Evolutionary conservation across 2,329 filamentous ascomycete species (phyloP), one percentile per base, ranked within the genome.

Genomic region (Endothia cerciana): DNA sequence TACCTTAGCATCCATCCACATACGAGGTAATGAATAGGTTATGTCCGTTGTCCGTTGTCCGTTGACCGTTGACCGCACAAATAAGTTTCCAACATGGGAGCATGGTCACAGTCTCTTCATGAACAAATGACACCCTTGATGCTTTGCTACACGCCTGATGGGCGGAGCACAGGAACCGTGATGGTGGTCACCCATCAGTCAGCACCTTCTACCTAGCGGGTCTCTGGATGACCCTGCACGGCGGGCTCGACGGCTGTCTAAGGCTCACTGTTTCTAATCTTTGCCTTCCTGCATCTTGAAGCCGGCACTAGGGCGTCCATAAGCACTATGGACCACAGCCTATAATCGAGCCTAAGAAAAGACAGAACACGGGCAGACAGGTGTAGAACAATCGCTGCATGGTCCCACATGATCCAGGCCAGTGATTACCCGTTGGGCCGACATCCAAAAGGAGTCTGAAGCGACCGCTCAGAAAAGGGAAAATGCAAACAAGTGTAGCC

Each of bases 401-500:
- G n/a, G n/a, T 47, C n/a, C n/a, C 8, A n/a, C 45, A 25, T 47
- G 22, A 22, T 22, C 45, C n/a, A 13, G n/a, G 45, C n/a, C 10
- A 11, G 45, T 13, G 45, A 47, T 8, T 25, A 25, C 8, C 47
- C 8, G 3, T 43, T 8, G 4, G 22, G 22, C 5, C 11, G 36
- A 15, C 36, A 7, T 58, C 2, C 15, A 15, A 45, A 43, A 19
- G 5, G 22, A 10, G 33, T 22, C 2, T 25, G 17, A 41, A 13
- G 36, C 28, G n/a, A 7, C 53, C 53, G n/a, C 28, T n/a, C 17
- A 15, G 6, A n/a, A 36, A 56, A 36, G 28, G 28, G 33, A 5
- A 11, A 36, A 38, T 0, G 33, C 15, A 41, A 10, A 28, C 22
- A 56, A 41, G 79, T 83, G 81, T 85, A 71, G 77, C 81, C 80